Evolutionary conservation across 441 rosid genomes (phyloP).

Genomic region (Euphorbia celastroides): DNA sequence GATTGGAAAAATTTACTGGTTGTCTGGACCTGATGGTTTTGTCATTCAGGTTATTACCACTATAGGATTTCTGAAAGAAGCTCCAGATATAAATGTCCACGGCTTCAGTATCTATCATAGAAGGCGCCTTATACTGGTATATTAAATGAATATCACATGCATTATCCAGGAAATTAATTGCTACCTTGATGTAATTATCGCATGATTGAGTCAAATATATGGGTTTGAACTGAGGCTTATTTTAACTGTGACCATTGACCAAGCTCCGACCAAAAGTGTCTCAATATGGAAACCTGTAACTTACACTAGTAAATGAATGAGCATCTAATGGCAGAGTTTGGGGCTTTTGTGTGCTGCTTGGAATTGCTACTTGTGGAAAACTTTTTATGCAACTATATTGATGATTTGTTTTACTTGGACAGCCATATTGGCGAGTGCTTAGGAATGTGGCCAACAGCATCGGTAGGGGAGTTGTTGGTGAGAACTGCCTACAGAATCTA

Average conservation of each 20-base stretch:
- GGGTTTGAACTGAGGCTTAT: too few species aligned
- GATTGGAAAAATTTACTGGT: neutral
- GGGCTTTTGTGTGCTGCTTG: neutral
- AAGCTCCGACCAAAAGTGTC: too few species aligned
- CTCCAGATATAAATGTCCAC: constrained; percentile 56
- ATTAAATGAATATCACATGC: neutral
- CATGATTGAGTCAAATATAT: neutral
- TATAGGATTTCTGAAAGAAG: constrained; percentile 82
- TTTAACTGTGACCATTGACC: too few species aligned
- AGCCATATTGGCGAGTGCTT: neutral
- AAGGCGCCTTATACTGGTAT: constrained; percentile 72
- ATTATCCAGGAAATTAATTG: too few species aligned
- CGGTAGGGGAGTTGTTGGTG: constrained; percentile 87
- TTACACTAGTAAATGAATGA: too few species aligned
- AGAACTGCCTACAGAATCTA: constrained; percentile 15
- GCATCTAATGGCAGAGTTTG: too few species aligned
- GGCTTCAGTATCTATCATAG: constrained; percentile 79
- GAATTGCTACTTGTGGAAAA: neutral
- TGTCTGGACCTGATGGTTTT: constrained; percentile 15
- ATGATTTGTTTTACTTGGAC: neutral
- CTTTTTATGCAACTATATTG: neutral
- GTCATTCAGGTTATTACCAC: constrained; percentile 63
- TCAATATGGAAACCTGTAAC: too few species aligned
- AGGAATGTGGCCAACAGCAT: constrained; percentile 8
- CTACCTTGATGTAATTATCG: neutral